Conservation (phyloP, 495 filamentous ascomycete species). For the Penicillium crystallinum region DNA sequence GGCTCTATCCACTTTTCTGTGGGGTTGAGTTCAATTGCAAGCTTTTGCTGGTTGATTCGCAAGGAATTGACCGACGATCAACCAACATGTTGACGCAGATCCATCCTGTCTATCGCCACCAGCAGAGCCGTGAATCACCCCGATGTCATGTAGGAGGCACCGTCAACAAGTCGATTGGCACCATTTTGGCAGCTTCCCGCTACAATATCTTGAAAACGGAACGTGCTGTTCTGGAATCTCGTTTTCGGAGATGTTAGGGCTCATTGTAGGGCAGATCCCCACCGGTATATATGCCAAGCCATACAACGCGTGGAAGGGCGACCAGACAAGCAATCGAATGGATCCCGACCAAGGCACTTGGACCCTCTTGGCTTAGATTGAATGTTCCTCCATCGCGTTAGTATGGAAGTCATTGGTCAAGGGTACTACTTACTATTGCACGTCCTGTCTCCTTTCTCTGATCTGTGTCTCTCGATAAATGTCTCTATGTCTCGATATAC, state of each 20-base stretch:
- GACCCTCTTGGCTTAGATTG: background rate
- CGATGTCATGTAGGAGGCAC: too few species aligned
- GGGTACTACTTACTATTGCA: too few species aligned
- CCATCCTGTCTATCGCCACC: background rate
- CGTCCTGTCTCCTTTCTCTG: background rate
- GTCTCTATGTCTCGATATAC: too few species aligned
- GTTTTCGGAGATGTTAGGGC: background rate
- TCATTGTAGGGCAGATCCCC: background rate
- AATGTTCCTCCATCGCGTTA: background rate
- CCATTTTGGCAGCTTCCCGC: too few species aligned
- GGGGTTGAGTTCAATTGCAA: constrained; percentile 3
- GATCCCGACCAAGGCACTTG: background rate
- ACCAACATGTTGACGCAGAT: background rate
- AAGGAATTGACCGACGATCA: constrained; percentile 1
- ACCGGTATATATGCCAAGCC: constrained; percentile 4
- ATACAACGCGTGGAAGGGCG: background rate
- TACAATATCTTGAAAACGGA: too few species aligned
- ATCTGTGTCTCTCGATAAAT: too few species aligned
- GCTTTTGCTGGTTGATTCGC: constrained; percentile 2
- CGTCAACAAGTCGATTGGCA: too few species aligned
- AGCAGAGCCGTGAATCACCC: too few species aligned
- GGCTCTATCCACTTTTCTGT: constrained; percentile 3
- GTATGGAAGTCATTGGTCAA: too few species aligned
- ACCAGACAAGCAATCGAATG: background rate
- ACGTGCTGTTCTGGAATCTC: too few species aligned